Evolutionary conservation across 192 early-diverging fungal genomes (phyloP).

Genomic region (Umbelopsis sp.): DNA sequence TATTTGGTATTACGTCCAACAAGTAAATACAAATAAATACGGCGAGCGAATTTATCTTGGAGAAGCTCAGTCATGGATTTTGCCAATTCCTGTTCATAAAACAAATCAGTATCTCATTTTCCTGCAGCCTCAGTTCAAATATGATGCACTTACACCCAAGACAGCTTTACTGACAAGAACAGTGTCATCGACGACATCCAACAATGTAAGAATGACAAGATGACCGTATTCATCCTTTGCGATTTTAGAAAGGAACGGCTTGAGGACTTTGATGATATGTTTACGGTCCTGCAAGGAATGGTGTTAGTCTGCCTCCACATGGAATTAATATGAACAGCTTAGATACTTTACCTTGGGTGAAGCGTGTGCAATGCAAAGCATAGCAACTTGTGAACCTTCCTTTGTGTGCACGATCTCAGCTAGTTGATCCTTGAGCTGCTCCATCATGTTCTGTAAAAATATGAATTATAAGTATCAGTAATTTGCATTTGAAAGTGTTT

Average conservation of each 20-base stretch:
- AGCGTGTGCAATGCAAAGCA: conserved; percentile 78
- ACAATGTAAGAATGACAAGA: conserved; percentile 75
- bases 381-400: conserved; percentile 86
- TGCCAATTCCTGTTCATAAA: conserved; percentile 35
- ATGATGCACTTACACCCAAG: conserved; percentile 49
- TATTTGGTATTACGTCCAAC: conserved; percentile 75
- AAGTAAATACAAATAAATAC: conserved; percentile 81
- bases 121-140: no score
- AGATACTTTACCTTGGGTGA: conserved; percentile 58
- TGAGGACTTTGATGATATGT: conserved; percentile 84
- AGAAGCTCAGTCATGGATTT: conserved; percentile 53
- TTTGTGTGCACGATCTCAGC: conserved; percentile 90
- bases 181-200: conserved; percentile 94
- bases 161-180: conserved; percentile 80
- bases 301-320: not conserved
- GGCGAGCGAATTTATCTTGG: conserved; percentile 74
- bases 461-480: no score
- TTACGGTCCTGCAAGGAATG: conserved; percentile 70
- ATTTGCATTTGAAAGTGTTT: no score
- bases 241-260: conserved; percentile 78
- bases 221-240: conserved; percentile 89
- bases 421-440: conserved; percentile 79
- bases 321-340: not conserved
- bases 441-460: conserved; percentile 60
- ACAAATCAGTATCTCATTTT: no score